A percentile compares a stretch with the other conserved stretches of the same genome.
phyloP scores from a whole-genome alignment of 305 asterid genomes.

The Fraxinus dipetala region DNA sequence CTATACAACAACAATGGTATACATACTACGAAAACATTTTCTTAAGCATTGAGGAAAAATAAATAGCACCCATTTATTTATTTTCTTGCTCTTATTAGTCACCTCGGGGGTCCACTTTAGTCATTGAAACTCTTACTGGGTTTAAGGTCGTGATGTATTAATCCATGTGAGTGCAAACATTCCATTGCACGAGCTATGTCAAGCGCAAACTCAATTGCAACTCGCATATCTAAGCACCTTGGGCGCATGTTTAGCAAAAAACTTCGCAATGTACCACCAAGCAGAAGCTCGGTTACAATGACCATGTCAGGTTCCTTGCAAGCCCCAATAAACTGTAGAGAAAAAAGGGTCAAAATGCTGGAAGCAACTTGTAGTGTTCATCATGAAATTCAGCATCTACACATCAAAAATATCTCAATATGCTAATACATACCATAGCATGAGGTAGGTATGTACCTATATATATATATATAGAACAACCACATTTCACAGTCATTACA shows the following conservation, averaged over 20 bases:
- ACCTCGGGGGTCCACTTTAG: neutral
- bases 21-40: neutral
- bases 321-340: conserved; percentile 63
- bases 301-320: conserved; percentile 72
- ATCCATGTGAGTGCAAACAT: conserved; percentile 69
- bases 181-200: conserved; percentile 74
- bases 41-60: neutral
- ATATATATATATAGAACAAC: neutral
- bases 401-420: neutral
- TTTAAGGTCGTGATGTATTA: conserved; percentile 67
- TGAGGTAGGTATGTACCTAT: neutral
- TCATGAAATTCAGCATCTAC: neutral
- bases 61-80: neutral
- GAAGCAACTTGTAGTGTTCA: neutral
- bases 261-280: conserved; percentile 62
- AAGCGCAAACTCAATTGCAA: conserved; percentile 65
- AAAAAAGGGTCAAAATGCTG: neutral
- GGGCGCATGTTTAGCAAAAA: conserved; percentile 56
- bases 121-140: conserved; percentile 43
- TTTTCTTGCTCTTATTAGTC: neutral
- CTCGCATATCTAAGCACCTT: conserved; percentile 50
- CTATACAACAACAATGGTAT: neutral
- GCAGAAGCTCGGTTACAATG: conserved; percentile 60
- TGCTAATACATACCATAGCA: neutral
- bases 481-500: neutral